These are phyloP conservation scores for Citrus australasica DNA, from an alignment of 345 rosid genomes.

Conservation along the genomic window DNA sequence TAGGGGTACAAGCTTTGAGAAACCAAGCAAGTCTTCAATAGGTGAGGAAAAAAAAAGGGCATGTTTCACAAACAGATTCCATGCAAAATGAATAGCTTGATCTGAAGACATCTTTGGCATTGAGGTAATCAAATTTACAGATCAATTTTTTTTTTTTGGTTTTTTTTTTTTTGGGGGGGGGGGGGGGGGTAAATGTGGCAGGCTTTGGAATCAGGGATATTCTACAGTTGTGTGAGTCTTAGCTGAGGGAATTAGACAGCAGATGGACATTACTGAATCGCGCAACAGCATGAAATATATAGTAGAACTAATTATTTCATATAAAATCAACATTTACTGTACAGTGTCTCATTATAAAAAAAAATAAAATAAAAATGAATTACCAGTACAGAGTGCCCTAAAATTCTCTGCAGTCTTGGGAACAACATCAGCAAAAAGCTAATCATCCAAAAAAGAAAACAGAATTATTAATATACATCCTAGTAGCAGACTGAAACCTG, in stretches of 20 bases:
- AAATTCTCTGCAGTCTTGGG: constrained; percentile 97
- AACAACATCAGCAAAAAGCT: constrained; percentile 90
- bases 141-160: not conserved
- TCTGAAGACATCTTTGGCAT: not conserved
- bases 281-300: not conserved
- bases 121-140: not conserved
- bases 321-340: constrained; percentile 45
- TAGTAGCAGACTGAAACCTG: not conserved
- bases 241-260: not conserved
- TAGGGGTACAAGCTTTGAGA: not conserved
- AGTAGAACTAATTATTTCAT: not conserved
- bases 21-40: not conserved
- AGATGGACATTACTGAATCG: not conserved
- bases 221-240: not conserved
- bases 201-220: not conserved
- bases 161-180: too few species aligned
- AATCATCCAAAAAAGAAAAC: constrained; percentile 20
- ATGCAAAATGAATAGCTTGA: not conserved
- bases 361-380: constrained; percentile 1
- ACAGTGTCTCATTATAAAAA: constrained; percentile 44
- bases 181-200: too few species aligned
- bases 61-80: not conserved
- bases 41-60: not conserved
- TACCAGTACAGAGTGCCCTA: constrained; percentile 95
- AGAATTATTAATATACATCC: not conserved